Evolutionary conservation across 2,329 filamentous ascomycete species (phyloP), one percentile per base, ranked within the genome.

Genomic region (Colletotrichum scovillei): DNA sequence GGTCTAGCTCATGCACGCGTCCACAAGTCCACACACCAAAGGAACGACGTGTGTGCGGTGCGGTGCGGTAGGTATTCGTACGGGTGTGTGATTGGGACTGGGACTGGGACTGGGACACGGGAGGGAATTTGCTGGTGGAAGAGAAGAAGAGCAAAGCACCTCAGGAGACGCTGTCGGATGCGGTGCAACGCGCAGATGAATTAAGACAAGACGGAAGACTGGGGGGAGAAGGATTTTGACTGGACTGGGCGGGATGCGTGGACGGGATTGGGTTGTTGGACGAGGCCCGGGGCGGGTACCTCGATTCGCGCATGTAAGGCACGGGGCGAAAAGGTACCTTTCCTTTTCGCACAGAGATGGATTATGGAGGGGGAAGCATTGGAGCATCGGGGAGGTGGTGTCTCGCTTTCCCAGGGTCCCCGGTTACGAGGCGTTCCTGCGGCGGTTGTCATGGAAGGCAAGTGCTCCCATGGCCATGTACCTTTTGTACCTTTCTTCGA

Each of bases 1-100:
- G 56, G 57, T 56, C 46, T 55, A 24, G 58, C 58, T 69, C 65
- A 69, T 69, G 65, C 65, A 72, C 42, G 58, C 52, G 53, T 69
- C 49, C 56, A 69, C 58, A 59, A 59, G 24, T n/a, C 28, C 19
- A 42, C 38, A 42, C 38, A 42, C 38, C 55, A 59, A 46, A 59
- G 19, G 63, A 9, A 42, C 52, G 53, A 46, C 19, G 53, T 53
- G 55, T 67, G 30, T 63, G 53, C 24, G 24, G 26, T 63, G 32
- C 42, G 58, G 35, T 63, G 35, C 14, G 56, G 32, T 56, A 30
- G 16, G 22, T 38, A 62, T 42, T 19, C 26, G 30, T 28, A 24
- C 11, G 57, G 12, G 11, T 26, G 57, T 35, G 14, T 26, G 35
- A 22, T 49, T 49, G 19, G 19, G 32, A 12, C 32, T 35, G 32